These are phyloP conservation scores for Paramecium pentaurelia DNA, from an alignment of 73 alveolate genomes.

Conservation along the genomic window DNA sequence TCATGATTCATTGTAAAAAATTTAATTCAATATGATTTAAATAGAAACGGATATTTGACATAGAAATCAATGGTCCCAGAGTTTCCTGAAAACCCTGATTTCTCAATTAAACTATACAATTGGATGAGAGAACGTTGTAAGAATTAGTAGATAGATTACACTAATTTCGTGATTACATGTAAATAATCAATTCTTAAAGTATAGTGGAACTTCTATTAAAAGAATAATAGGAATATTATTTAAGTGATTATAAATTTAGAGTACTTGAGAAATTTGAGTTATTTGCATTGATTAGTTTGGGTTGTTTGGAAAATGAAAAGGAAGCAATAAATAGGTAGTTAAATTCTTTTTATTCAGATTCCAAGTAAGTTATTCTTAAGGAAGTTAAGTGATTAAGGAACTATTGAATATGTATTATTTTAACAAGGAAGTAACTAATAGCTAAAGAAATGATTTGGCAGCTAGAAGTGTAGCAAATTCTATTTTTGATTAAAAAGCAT, in stretches of 20 bases:
- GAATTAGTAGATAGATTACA: not conserved
- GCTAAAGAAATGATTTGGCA: slow-evolving; percentile 20
- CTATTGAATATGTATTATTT: slow-evolving; percentile 1
- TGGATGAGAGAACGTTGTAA: slow-evolving; percentile 48
- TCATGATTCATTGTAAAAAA: not conserved
- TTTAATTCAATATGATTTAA: not conserved
- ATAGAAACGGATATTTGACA: slow-evolving; percentile 35
- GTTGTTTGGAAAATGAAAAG: slow-evolving; percentile 22
- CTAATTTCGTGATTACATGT: slow-evolving; percentile 35
- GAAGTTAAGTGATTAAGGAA: slow-evolving; percentile 28
- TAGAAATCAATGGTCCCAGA: not conserved
- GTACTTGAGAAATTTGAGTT: slow-evolving; percentile 32
- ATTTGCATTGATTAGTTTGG: slow-evolving; percentile 21
- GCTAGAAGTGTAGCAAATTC: slow-evolving; percentile 14
- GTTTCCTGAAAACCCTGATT: slow-evolving; percentile 45
- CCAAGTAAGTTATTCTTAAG: slow-evolving; percentile 30
- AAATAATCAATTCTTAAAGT: not conserved
- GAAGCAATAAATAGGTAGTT: slow-evolving; percentile 33
- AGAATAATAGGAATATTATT: slow-evolving; percentile 5
- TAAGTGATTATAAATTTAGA: slow-evolving; percentile 42
- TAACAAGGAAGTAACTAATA: slow-evolving; percentile 12
- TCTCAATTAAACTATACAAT: slow-evolving; percentile 15
- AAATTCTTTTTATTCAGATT: not conserved
- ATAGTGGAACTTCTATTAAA: slow-evolving; percentile 28
- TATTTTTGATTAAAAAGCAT: slow-evolving; percentile 35